phyloP scores from a whole-genome alignment of 306 rosid genomes.

The Vigna nakashimae region DNA sequence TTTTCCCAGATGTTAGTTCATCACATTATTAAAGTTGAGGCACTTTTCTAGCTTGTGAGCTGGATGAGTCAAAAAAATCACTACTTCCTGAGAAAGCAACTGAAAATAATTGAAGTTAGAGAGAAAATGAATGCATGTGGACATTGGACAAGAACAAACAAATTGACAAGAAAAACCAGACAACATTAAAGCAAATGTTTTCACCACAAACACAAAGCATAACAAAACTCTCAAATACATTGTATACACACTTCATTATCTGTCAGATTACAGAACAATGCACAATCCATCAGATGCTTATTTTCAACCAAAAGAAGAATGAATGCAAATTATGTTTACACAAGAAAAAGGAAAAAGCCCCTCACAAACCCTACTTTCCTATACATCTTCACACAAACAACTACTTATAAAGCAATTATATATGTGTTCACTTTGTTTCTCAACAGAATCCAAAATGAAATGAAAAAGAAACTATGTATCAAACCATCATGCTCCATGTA shows the following conservation, averaged over 20 bases:
- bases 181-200: not conserved
- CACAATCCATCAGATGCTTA: constrained; percentile 3
- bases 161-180: not conserved
- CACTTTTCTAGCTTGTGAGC: not conserved
- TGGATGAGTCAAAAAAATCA: not conserved
- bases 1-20: too few species aligned
- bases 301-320: constrained; percentile 4
- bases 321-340: constrained; percentile 1
- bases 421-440: constrained; percentile 10
- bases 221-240: not conserved
- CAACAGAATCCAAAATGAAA: constrained; percentile 26
- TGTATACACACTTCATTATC: constrained; percentile 21
- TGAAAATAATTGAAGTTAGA: constrained; percentile 3
- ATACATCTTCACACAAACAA: constrained; percentile 22
- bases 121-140: not conserved
- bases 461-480: not conserved
- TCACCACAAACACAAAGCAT: not conserved
- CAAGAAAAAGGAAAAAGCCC: not conserved
- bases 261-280: constrained; percentile 16
- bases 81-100: constrained; percentile 6
- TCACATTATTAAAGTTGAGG: constrained; percentile 3
- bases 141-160: not conserved
- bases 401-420: not conserved
- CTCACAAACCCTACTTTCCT: constrained; percentile 9
- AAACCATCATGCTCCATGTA: constrained; percentile 20